These are phyloP conservation scores for Arthonia radiata DNA, from an alignment of 495 filamentous ascomycete genomes.

Conservation along the genomic window DNA sequence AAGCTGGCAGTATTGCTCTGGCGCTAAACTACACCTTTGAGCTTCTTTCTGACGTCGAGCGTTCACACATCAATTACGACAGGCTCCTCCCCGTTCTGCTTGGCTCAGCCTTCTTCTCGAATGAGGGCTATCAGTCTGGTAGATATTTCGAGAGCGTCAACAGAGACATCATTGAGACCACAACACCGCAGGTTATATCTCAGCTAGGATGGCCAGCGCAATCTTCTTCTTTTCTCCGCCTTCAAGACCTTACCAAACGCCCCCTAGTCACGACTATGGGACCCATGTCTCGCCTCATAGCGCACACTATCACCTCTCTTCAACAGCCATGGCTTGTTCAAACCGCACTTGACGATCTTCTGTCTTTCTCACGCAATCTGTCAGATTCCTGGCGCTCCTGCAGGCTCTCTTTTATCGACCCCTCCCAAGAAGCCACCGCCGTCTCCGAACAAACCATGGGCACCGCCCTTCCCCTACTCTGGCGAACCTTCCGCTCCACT, in stretches of 20 bases:
- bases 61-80: conserved; percentile 40
- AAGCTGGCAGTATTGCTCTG: conserved; percentile 33
- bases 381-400: conserved; percentile 64
- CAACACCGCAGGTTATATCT: neutral
- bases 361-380: conserved; percentile 43
- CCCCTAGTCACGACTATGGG: conserved; percentile 61
- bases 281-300: conserved; percentile 48
- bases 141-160: conserved; percentile 33
- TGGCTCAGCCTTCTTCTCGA: conserved; percentile 38
- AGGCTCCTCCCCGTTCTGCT: conserved; percentile 42
- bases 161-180: conserved; percentile 2
- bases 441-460: conserved; percentile 44
- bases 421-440: conserved; percentile 42
- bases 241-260: conserved; percentile 21
- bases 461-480: conserved; percentile 48
- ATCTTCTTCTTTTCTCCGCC: conserved; percentile 20
- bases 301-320: conserved; percentile 45
- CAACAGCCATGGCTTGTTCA: conserved; percentile 33
- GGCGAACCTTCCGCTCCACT: conserved; percentile 56
- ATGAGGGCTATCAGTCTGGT: conserved; percentile 57
- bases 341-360: conserved; percentile 42
- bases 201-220: conserved; percentile 8
- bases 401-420: conserved; percentile 62
- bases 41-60: conserved; percentile 34
- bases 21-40: conserved; percentile 61